phyloP scores from a whole-genome alignment of 2,329 filamentous ascomycete genomes.

The Aspergillus hiratsukae region DNA sequence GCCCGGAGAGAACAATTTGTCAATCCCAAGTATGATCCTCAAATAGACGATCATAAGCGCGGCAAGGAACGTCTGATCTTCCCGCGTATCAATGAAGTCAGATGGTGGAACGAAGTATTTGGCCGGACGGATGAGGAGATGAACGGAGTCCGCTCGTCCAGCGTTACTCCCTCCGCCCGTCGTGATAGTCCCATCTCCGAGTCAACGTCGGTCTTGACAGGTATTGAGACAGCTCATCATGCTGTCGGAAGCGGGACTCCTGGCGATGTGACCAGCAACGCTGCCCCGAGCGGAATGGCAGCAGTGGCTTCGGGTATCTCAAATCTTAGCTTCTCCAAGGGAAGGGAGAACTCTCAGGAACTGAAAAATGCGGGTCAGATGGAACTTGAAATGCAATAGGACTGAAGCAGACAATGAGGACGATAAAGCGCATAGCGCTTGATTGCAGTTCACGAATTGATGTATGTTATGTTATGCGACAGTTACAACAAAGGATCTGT shows the following conservation, averaged over 20 bases:
- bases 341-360: conserved; percentile 24
- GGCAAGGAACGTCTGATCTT: conserved; percentile 81
- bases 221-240: conserved; percentile 56
- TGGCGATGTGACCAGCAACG: conserved; percentile 24
- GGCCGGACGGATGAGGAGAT: conserved; percentile 85
- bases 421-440: not conserved
- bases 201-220: conserved; percentile 53
- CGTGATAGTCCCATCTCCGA: conserved; percentile 21
- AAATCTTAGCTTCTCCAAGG: conserved; percentile 38
- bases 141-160: conserved; percentile 63
- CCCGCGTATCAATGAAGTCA: conserved; percentile 69
- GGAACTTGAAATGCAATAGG: conserved; percentile 50
- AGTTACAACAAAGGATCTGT: not conserved
- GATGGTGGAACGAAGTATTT: conserved; percentile 92
- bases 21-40: conserved; percentile 72
- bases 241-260: conserved; percentile 44
- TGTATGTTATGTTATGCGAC: conserved; percentile 1
- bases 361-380: conserved; percentile 30
- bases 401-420: conserved; percentile 1
- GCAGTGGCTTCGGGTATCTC: conserved; percentile 44
- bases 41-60: conserved; percentile 71
- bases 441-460: not conserved
- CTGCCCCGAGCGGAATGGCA: conserved; percentile 34
- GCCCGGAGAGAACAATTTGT: conserved; percentile 73
- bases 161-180: conserved; percentile 41